Conservation (phyloP, 1,284 basidiomycete species). For the Ganoderma multipileum region DNA sequence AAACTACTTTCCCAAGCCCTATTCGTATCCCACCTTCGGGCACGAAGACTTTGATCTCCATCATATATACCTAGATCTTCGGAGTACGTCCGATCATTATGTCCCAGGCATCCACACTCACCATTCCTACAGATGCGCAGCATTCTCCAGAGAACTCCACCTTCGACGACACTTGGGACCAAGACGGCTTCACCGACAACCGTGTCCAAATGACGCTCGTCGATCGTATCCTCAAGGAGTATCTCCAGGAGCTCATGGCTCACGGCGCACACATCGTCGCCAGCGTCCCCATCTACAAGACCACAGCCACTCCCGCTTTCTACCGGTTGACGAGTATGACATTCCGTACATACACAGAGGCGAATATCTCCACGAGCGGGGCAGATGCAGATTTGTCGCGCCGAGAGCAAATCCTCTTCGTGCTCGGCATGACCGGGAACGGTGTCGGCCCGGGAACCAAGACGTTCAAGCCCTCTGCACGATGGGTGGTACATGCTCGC, state of each 20-base stretch:
- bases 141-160: conserved; percentile 30
- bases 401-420: conserved; percentile 33
- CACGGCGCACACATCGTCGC: conserved; percentile 35
- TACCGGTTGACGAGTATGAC: conserved; percentile 32
- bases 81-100: conserved; percentile 28
- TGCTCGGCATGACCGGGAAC: conserved; percentile 35
- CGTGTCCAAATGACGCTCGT: conserved; percentile 9
- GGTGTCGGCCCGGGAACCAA: neutral
- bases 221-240: conserved; percentile 16
- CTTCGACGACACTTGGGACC: conserved; percentile 29
- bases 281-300: conserved; percentile 33
- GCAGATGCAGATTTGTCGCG: conserved; percentile 9
- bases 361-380: conserved; percentile 12
- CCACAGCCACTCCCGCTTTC: conserved; percentile 11
- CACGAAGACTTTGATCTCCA: conserved; percentile 22
- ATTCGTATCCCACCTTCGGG: conserved; percentile 3
- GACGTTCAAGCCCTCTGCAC: conserved; percentile 21
- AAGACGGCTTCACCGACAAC: conserved; percentile 29
- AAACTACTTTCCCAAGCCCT: conserved; percentile 13
- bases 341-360: conserved; percentile 29
- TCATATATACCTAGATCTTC: conserved; percentile 36
- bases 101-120: neutral
- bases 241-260: conserved; percentile 31
- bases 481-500: conserved; percentile 33
- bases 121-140: conserved; percentile 23